Evolutionary conservation across 371 early-diverging fungal genomes (phyloP).

Genomic region (Globomyces sp.): DNA sequence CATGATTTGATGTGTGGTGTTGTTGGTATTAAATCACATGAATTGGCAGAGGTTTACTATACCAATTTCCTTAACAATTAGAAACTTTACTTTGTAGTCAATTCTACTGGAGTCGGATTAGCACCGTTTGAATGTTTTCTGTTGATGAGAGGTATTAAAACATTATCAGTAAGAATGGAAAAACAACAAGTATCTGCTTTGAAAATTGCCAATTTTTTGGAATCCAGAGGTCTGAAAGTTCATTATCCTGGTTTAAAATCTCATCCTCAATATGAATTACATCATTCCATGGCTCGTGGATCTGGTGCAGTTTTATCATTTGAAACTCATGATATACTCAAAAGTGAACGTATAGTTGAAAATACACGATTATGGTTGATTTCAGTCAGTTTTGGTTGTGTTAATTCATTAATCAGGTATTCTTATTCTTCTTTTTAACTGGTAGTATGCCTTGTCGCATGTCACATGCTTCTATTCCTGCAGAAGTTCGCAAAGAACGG

Average conservation of each 20-base stretch:
- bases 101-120: conserved; percentile 88
- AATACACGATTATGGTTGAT: conserved; percentile 83
- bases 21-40: conserved; percentile 65
- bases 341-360: conserved; percentile 83
- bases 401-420: conserved; percentile 91
- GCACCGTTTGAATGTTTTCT: conserved; percentile 88
- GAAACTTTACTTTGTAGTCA: conserved; percentile 79
- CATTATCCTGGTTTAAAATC: conserved; percentile 84
- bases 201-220: conserved; percentile 78
- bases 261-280: conserved; percentile 87
- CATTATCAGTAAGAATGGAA: conserved; percentile 84
- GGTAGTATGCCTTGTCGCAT: conserved; percentile 91
- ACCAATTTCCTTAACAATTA: conserved; percentile 24
- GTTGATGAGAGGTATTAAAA: conserved; percentile 83
- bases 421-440: conserved; percentile 5
- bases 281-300: conserved; percentile 73
- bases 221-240: conserved; percentile 72
- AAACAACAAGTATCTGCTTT: conserved; percentile 74
- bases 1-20: conserved; percentile 93
- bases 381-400: conserved; percentile 94
- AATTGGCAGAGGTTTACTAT: conserved; percentile 63
- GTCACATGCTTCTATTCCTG: conserved; percentile 96
- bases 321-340: conserved; percentile 81
- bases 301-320: conserved; percentile 95
- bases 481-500: conserved; percentile 79